Evolutionary conservation across 164 flowering plant genomes (phyloP).

Genomic region (Vitis labrusca): DNA sequence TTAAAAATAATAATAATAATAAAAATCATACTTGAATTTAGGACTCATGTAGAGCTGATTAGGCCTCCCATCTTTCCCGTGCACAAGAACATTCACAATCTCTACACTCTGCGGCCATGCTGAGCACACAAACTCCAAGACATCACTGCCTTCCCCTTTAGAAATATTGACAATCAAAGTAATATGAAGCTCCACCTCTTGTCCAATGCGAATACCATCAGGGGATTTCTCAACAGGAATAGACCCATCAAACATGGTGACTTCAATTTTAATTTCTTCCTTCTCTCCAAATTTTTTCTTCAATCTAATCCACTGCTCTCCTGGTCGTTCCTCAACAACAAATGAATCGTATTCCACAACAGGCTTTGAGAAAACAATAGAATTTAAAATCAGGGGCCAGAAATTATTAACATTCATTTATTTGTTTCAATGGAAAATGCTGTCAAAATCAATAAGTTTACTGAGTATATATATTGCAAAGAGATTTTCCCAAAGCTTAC

Average conservation of each 20-base stretch:
- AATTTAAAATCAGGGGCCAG: background rate
- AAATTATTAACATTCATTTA: too few relatives aligned
- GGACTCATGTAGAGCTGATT: constrained; percentile 51
- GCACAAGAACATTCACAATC: constrained; percentile 39
- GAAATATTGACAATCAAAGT: constrained; percentile 46
- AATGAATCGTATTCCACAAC: constrained; percentile 32
- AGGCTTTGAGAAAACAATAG: constrained; percentile 31
- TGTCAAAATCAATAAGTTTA: too few relatives aligned
- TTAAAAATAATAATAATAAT: background rate
- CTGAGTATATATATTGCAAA: too few relatives aligned
- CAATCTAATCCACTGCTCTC: constrained; percentile 66
- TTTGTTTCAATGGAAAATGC: too few relatives aligned
- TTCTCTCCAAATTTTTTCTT: constrained; percentile 39
- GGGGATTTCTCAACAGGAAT: constrained; percentile 33
- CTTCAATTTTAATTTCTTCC: constrained; percentile 66
- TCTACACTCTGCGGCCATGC: constrained; percentile 61
- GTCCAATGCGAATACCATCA: constrained; percentile 11
- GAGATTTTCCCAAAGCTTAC: too few relatives aligned
- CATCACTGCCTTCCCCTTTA: constrained; percentile 34
- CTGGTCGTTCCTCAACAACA: constrained; percentile 51
- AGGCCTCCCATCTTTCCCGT: constrained; percentile 11
- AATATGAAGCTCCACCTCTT: constrained; percentile 43
- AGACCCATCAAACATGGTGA: constrained; percentile 64
- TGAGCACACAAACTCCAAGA: constrained; percentile 60
- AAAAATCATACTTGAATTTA: constrained; percentile 45